phyloP scores from a whole-genome alignment of 2,329 filamentous ascomycete species.

The Ascochyta clinopodiicola region DNA sequence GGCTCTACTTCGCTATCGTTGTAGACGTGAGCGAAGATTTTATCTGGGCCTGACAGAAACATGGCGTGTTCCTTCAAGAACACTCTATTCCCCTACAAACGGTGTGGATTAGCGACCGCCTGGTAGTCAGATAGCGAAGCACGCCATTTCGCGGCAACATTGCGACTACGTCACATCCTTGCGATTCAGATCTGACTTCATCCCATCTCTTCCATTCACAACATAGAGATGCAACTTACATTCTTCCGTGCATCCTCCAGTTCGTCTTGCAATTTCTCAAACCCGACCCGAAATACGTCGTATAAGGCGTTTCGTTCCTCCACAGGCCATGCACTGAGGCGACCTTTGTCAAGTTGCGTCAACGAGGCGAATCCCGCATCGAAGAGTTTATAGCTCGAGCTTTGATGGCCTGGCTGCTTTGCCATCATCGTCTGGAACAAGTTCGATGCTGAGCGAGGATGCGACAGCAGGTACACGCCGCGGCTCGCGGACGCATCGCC shows the following conservation, averaged over 20 bases:
- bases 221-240: constrained; percentile 13
- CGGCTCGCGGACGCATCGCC: background rate
- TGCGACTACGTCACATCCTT: background rate
- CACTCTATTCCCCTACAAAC: constrained; percentile 15
- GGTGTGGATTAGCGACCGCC: background rate
- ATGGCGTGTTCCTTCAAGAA: constrained; percentile 24
- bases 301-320: constrained; percentile 15
- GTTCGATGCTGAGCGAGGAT: constrained; percentile 27
- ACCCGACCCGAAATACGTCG: constrained; percentile 9
- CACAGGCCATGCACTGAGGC: constrained; percentile 15
- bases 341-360: constrained; percentile 10
- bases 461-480: constrained; percentile 26
- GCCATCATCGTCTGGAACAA: constrained; percentile 30
- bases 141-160: constrained; percentile 13
- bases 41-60: constrained; percentile 16
- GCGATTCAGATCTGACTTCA: background rate
- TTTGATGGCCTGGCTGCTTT: constrained; percentile 24
- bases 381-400: constrained; percentile 24
- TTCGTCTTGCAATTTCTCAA: constrained; percentile 21
- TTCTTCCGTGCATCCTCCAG: constrained; percentile 20
- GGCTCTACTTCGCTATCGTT: background rate
- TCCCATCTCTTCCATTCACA: background rate
- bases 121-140: constrained; percentile 1
- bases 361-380: constrained; percentile 12
- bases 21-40: constrained; percentile 14